These are phyloP conservation scores for Ganoderma lingzhi DNA, from an alignment of 1,284 basidiomycete genomes.

Conservation along the genomic window DNA sequence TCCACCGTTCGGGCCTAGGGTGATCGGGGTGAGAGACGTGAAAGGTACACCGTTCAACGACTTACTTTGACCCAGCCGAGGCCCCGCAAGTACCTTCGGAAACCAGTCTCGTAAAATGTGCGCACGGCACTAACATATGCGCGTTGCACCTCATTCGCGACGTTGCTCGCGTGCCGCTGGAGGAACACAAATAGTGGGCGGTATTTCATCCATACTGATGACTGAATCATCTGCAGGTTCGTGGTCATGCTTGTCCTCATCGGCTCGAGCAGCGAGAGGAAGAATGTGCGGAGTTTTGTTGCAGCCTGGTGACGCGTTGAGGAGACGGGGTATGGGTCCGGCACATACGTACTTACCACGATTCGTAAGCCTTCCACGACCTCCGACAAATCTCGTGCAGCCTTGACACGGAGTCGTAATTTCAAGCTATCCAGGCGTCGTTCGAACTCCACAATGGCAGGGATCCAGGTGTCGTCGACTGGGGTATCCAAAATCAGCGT, in stretches of 20 bases:
- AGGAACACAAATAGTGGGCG: slow-evolving; percentile 88
- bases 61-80: slow-evolving; percentile 79
- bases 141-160: slow-evolving; percentile 91
- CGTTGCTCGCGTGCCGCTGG: slow-evolving; percentile 80
- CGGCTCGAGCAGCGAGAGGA: slow-evolving; percentile 84
- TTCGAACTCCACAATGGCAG: slow-evolving; percentile 84
- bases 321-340: not conserved
- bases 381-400: slow-evolving; percentile 82
- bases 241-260: slow-evolving; percentile 87
- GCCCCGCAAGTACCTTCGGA: slow-evolving; percentile 89
- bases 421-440: slow-evolving; percentile 73
- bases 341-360: slow-evolving; percentile 60
- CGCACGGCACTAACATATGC: slow-evolving; percentile 88
- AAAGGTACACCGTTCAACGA: not conserved
- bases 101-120: slow-evolving; percentile 96
- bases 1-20: slow-evolving; percentile 66
- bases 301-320: slow-evolving; percentile 65
- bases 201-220: slow-evolving; percentile 88
- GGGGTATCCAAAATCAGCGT: slow-evolving; percentile 84
- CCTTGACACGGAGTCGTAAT: slow-evolving; percentile 81
- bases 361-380: slow-evolving; percentile 88
- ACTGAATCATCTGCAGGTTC: slow-evolving; percentile 94
- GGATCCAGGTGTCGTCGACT: slow-evolving; percentile 87
- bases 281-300: slow-evolving; percentile 89
- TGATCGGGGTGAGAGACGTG: slow-evolving; percentile 4